phyloP scores from a whole-genome alignment of 2,329 filamentous ascomycete species.

The Hysterium pulicare region DNA sequence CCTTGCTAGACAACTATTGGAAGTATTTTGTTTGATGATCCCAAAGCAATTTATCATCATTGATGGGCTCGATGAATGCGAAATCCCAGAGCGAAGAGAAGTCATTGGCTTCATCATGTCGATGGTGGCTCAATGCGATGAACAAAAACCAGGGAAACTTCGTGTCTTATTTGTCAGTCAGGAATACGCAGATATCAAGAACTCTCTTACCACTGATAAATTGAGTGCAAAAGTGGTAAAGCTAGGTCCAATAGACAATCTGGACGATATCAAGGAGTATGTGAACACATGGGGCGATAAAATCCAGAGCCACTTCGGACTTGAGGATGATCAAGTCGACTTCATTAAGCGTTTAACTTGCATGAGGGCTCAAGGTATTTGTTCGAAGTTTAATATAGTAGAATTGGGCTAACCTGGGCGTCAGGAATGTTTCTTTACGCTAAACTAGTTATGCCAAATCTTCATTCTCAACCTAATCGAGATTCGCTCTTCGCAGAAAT shows the following conservation, averaged over 20 bases:
- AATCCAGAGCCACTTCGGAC: slow-evolving; percentile 14
- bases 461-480: neutral
- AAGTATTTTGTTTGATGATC: slow-evolving; percentile 24
- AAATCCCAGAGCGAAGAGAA: slow-evolving; percentile 19
- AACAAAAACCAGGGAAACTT: slow-evolving; percentile 15
- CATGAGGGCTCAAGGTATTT: slow-evolving; percentile 18
- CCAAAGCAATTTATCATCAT: slow-evolving; percentile 39
- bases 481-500: neutral
- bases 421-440: slow-evolving; percentile 28
- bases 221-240: slow-evolving; percentile 12
- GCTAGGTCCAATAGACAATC: slow-evolving; percentile 15
- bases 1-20: slow-evolving; percentile 27
- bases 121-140: slow-evolving; percentile 13
- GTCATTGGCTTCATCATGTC: slow-evolving; percentile 14
- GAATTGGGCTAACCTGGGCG: neutral
- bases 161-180: slow-evolving; percentile 26
- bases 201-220: slow-evolving; percentile 9
- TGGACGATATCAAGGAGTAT: slow-evolving; percentile 16
- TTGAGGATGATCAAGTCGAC: slow-evolving; percentile 16
- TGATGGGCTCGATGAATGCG: slow-evolving; percentile 46
- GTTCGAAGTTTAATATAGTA: neutral
- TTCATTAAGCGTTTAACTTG: slow-evolving; percentile 20
- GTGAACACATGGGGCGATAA: slow-evolving; percentile 12
- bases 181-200: slow-evolving; percentile 19
- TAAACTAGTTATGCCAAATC: slow-evolving; percentile 20